Evolutionary conservation across 2,329 filamentous ascomycete genomes (phyloP).

Genomic region (Raffaelea albimanens): DNA sequence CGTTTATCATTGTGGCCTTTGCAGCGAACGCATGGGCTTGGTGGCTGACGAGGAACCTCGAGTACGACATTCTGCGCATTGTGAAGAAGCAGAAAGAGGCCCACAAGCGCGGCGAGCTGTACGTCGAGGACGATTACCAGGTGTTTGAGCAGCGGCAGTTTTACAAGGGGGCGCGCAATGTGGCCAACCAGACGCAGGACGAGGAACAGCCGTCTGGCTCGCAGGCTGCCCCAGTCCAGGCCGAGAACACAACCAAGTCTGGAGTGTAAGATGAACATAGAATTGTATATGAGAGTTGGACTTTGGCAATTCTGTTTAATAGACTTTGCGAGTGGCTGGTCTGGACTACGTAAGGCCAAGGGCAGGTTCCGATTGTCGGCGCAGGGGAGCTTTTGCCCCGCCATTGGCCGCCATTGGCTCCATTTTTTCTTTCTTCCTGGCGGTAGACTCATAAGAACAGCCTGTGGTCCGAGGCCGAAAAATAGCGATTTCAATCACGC

Average conservation of each 20-base stretch:
- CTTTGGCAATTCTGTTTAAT: too few species aligned
- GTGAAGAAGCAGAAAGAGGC: neutral
- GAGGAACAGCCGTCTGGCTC: too few species aligned
- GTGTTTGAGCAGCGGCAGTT: neutral
- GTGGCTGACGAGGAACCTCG: neutral
- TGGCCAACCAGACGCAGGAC: too few species aligned
- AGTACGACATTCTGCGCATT: neutral
- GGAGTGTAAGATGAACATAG: too few species aligned
- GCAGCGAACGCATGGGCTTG: neutral
- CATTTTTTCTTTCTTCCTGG: constrained; percentile 4
- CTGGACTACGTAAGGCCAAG: too few species aligned
- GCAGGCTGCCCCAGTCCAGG: too few species aligned
- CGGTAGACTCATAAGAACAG: constrained; percentile 1
- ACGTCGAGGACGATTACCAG: neutral
- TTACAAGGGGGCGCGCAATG: too few species aligned
- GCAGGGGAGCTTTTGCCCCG: constrained; percentile 7
- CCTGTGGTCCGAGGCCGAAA: neutral
- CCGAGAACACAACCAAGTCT: too few species aligned
- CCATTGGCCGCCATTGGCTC: constrained; percentile 7
- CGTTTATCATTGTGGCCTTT: neutral
- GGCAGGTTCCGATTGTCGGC: constrained; percentile 13
- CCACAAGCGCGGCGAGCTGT: neutral
- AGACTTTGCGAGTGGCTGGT: too few species aligned
- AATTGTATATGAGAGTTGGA: too few species aligned
- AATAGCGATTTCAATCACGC: neutral